Evolutionary conservation across 2,329 filamentous ascomycete genomes (phyloP).

Genomic region (Ustulina deusta): DNA sequence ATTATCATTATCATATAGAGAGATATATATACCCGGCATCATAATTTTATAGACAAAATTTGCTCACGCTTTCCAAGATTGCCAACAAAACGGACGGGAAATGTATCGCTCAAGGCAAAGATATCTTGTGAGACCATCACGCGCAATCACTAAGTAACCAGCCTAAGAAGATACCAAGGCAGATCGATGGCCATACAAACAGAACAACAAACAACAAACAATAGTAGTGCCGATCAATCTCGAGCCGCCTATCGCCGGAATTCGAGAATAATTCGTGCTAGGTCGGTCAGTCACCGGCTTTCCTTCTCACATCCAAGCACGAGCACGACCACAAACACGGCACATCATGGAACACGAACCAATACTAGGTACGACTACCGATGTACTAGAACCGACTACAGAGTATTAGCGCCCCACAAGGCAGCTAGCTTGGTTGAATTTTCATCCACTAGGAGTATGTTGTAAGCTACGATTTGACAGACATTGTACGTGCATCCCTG

Average conservation of each 20-base stretch:
- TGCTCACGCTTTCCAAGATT: neutral
- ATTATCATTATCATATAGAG: constrained; percentile 16
- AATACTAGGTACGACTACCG: too few species aligned
- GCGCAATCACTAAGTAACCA: neutral
- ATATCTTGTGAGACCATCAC: neutral
- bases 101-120: neutral
- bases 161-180: neutral
- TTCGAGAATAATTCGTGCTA: neutral
- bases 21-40: constrained; percentile 9
- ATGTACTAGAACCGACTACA: too few species aligned
- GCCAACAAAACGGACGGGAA: neutral
- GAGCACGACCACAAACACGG: neutral
- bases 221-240: neutral
- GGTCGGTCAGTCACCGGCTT: neutral
- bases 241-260: neutral
- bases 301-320: neutral
- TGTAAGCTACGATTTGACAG: neutral
- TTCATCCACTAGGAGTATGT: neutral
- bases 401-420: too few species aligned
- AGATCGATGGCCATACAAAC: neutral
- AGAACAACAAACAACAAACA: neutral
- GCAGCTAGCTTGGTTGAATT: too few species aligned
- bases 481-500: neutral
- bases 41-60: constrained; percentile 8
- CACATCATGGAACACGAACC: neutral